Percentiles rank a stretch among this genome's conserved stretches.
phyloP scores from a whole-genome alignment of 2,329 filamentous ascomycete species.

The Fusarium austroafricanum region DNA sequence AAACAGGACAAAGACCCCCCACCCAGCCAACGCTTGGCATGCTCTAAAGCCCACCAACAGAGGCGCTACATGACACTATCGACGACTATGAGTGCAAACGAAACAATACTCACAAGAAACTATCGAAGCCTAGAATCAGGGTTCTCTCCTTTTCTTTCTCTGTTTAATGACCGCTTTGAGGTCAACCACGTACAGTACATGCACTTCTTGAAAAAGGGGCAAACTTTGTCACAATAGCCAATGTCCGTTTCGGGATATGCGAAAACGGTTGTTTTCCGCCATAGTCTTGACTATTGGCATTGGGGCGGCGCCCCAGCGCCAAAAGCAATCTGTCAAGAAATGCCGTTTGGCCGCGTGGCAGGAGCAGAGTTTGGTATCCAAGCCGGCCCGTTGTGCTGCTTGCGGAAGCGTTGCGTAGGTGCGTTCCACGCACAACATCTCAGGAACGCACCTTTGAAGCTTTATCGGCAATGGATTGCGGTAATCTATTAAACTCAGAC shows the following conservation, averaged over 20 bases:
- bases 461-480: not conserved
- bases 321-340: conserved; percentile 13
- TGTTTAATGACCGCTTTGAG: not conserved
- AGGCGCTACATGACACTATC: conserved; percentile 30
- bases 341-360: conserved; percentile 8
- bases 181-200: not conserved
- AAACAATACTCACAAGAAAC: conserved; percentile 36
- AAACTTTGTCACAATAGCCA: conserved; percentile 1
- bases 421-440: conserved; percentile 28
- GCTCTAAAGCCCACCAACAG: conserved; percentile 12
- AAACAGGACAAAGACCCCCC: conserved; percentile 7
- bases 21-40: conserved; percentile 5
- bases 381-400: conserved; percentile 4
- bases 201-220: not conserved
- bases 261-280: conserved; percentile 17
- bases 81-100: conserved; percentile 32
- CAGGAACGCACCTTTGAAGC: not conserved
- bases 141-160: not conserved
- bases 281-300: conserved; percentile 23
- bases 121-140: conserved; percentile 37
- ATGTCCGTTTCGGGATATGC: conserved; percentile 18
- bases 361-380: conserved; percentile 17
- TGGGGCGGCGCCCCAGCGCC: conserved; percentile 23
- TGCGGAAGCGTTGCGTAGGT: conserved; percentile 21
- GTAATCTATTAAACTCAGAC: conserved; percentile 13